phyloP scores from a whole-genome alignment of 257 asterid genomes.

The Haberlea rhodopensis region DNA sequence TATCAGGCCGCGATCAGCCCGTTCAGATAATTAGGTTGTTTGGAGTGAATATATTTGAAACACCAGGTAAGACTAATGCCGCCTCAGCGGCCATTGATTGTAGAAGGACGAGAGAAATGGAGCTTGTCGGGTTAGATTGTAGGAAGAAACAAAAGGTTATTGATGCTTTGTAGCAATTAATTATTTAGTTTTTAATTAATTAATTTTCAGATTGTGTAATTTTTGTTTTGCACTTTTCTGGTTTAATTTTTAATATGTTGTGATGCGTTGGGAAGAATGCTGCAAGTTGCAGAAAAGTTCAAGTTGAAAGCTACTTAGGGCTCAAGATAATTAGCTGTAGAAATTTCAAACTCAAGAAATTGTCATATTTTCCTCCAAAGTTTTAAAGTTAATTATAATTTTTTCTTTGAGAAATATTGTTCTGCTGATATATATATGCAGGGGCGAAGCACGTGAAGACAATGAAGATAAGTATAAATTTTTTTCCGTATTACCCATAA shows the following conservation, averaged over 20 bases:
- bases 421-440: too few relatives aligned
- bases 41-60: slow-evolving; percentile 54
- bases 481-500: too few relatives aligned
- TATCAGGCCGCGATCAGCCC: slow-evolving; percentile 17
- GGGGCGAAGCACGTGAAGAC: too few relatives aligned
- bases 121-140: slow-evolving; percentile 35
- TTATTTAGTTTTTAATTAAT: neutral
- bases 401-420: too few relatives aligned
- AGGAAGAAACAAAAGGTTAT: slow-evolving; percentile 49
- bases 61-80: slow-evolving; percentile 9
- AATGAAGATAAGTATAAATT: too few relatives aligned
- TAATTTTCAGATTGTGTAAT: neutral
- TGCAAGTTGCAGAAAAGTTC: slow-evolving; percentile 41
- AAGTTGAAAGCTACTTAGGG: slow-evolving; percentile 24
- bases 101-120: slow-evolving; percentile 45
- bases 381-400: too few relatives aligned
- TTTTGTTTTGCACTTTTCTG: slow-evolving; percentile 11
- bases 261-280: slow-evolving; percentile 16
- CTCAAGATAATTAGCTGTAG: slow-evolving; percentile 25
- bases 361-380: neutral
- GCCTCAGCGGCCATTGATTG: slow-evolving; percentile 22
- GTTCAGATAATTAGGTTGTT: slow-evolving; percentile 46
- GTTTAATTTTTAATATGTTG: neutral
- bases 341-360: slow-evolving; percentile 27
- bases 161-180: slow-evolving; percentile 8